These are phyloP conservation scores for Juncus effusus DNA, from an alignment of 176 grass and related monocot genomes.

Conservation along the genomic window DNA sequence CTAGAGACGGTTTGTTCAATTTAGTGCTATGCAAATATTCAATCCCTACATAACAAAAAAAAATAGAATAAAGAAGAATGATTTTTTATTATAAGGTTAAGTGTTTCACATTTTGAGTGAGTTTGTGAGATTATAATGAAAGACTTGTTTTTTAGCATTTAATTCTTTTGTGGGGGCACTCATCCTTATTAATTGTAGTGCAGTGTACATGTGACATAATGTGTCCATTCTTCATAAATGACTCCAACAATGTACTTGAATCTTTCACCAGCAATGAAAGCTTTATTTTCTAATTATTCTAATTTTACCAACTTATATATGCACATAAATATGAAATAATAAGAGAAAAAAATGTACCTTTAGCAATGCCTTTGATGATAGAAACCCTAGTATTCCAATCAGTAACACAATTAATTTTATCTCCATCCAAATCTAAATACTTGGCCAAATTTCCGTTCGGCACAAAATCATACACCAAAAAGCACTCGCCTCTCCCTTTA, in stretches of 20 bases:
- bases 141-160: neutral
- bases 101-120: too few relatives aligned
- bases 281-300: too few relatives aligned
- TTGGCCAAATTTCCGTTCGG: slow-evolving; percentile 64
- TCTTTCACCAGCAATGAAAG: too few relatives aligned
- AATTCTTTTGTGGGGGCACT: neutral
- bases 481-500: slow-evolving; percentile 77
- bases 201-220: neutral
- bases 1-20: slow-evolving; percentile 55
- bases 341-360: slow-evolving; percentile 53
- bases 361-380: slow-evolving; percentile 84
- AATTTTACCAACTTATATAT: neutral
- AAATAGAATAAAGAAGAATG: neutral
- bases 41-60: slow-evolving; percentile 44
- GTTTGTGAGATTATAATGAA: slow-evolving; percentile 1
- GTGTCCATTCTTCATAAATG: slow-evolving; percentile 4
- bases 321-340: slow-evolving; percentile 15
- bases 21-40: slow-evolving; percentile 65
- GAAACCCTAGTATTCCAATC: slow-evolving; percentile 78
- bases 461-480: slow-evolving; percentile 83
- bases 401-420: slow-evolving; percentile 29
- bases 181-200: neutral
- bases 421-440: slow-evolving; percentile 50
- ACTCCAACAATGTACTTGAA: neutral
- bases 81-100: neutral